phyloP scores from a whole-genome alignment of 306 rosid genomes.

The Lupinus albus region DNA sequence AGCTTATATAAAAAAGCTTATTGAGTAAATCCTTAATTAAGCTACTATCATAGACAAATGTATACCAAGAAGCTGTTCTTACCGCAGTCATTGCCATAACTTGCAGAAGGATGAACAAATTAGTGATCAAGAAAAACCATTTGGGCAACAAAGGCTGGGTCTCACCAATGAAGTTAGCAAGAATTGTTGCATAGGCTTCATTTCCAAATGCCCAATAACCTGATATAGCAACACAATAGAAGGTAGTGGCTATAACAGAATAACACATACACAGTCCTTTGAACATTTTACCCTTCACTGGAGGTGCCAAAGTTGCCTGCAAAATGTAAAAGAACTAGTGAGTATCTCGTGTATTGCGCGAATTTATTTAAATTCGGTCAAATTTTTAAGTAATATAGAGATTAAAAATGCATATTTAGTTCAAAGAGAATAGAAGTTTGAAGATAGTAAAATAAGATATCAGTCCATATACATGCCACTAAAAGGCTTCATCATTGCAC shows the following conservation, averaged over 20 bases:
- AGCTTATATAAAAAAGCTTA: too few species aligned
- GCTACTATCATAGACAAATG: not conserved
- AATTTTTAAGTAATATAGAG: too few species aligned
- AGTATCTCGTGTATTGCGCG: not conserved
- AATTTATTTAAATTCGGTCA: not conserved
- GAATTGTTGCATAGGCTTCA: conserved; percentile 52
- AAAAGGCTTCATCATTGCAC: not conserved
- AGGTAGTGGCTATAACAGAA: conserved; percentile 56
- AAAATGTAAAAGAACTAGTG: conserved; percentile 1
- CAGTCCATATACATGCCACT: not conserved
- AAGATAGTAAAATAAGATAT: too few species aligned
- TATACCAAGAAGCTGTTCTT: conserved; percentile 35
- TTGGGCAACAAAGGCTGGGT: conserved; percentile 53
- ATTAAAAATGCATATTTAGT: not conserved
- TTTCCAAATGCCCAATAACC: conserved; percentile 95
- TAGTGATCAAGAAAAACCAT: conserved; percentile 72
- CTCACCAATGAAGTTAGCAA: conserved; percentile 54
- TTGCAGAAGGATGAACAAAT: conserved; percentile 66
- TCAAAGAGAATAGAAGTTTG: not conserved
- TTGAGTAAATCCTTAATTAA: too few species aligned
- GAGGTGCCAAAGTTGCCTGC: conserved; percentile 84
- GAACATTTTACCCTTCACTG: conserved; percentile 80
- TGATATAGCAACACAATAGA: conserved; percentile 62
- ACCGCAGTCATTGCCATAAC: conserved; percentile 67
- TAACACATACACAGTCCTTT: conserved; percentile 79